These are phyloP conservation scores for Hyaloscypha bicolor DNA, from an alignment of 495 filamentous ascomycete species.

Conservation along the genomic window DNA sequence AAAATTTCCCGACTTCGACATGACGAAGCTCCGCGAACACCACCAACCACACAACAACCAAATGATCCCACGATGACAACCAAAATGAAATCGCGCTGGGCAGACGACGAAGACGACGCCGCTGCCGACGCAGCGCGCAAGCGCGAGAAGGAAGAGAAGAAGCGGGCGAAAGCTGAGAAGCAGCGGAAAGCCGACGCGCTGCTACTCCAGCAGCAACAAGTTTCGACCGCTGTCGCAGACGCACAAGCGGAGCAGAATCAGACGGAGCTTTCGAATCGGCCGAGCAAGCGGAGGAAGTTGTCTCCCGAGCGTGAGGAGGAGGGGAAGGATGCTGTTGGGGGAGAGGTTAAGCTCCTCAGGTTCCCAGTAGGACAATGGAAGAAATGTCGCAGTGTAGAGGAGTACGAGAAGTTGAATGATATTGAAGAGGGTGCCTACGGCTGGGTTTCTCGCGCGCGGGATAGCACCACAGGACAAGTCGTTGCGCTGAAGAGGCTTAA, in stretches of 20 bases:
- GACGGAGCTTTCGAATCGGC: conserved; percentile 42
- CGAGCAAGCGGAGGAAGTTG: conserved; percentile 58
- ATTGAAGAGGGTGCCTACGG: conserved; percentile 98
- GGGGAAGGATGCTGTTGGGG: neutral
- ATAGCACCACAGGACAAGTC: conserved; percentile 77
- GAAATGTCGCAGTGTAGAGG: conserved; percentile 78
- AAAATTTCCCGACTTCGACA: conserved; percentile 14
- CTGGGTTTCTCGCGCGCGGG: conserved; percentile 84
- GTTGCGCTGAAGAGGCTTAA: conserved; percentile 96
- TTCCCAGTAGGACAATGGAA: conserved; percentile 72
- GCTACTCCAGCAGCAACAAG: conserved; percentile 28
- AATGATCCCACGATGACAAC: conserved; percentile 56
- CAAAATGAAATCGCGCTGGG: conserved; percentile 81
- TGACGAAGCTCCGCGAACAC: conserved; percentile 12
- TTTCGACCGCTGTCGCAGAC: conserved; percentile 50
- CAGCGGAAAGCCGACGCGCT: conserved; percentile 67
- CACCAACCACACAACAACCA: conserved; percentile 16
- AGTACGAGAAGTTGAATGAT: conserved; percentile 90
- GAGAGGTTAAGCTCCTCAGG: conserved; percentile 56
- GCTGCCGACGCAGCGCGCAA: conserved; percentile 72
- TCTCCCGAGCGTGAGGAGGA: conserved; percentile 18
- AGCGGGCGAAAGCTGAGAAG: conserved; percentile 81
- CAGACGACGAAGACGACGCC: conserved; percentile 74
- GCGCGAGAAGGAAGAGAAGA: conserved; percentile 88
- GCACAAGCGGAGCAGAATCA: conserved; percentile 43